These are phyloP conservation scores for Zymoseptoria crescenta DNA, from an alignment of 2,329 filamentous ascomycete genomes.

Conservation along the genomic window DNA sequence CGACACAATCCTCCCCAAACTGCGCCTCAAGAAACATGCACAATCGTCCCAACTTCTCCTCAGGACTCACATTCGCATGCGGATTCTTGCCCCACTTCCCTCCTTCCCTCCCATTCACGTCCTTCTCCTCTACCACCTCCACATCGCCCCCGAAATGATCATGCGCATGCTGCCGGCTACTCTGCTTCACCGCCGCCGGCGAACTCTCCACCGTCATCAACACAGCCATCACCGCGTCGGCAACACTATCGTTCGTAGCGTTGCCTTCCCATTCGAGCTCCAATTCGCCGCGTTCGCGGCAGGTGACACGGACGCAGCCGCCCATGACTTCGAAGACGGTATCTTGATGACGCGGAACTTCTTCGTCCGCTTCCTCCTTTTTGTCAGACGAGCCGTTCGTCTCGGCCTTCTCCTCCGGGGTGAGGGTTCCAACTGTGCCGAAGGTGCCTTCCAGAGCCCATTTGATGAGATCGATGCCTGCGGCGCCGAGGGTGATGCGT, in stretches of 20 bases:
- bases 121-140: conserved; percentile 4
- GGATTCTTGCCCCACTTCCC: conserved; percentile 51
- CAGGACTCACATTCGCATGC: conserved; percentile 61
- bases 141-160: conserved; percentile 27
- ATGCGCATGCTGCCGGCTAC: conserved; percentile 44
- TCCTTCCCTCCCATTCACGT: conserved; percentile 2
- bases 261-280: conserved; percentile 97
- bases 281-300: conserved; percentile 57
- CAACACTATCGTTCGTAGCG: conserved; percentile 93
- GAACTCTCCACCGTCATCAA: conserved; percentile 88
- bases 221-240: conserved; percentile 92
- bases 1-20: conserved; percentile 76
- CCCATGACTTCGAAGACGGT: conserved; percentile 70
- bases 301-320: conserved; percentile 67
- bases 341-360: conserved; percentile 47
- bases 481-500: conserved; percentile 76
- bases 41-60: conserved; percentile 74
- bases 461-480: conserved; percentile 80
- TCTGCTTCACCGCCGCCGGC: conserved; percentile 87
- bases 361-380: conserved; percentile 53
- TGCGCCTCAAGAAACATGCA: conserved; percentile 97
- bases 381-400: conserved; percentile 14
- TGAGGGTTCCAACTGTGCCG: conserved; percentile 56
- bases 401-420: conserved; percentile 13
- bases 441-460: conserved; percentile 96